phyloP scores from a whole-genome alignment of 2,329 filamentous ascomycete species.

The Aciculosporium take region DNA sequence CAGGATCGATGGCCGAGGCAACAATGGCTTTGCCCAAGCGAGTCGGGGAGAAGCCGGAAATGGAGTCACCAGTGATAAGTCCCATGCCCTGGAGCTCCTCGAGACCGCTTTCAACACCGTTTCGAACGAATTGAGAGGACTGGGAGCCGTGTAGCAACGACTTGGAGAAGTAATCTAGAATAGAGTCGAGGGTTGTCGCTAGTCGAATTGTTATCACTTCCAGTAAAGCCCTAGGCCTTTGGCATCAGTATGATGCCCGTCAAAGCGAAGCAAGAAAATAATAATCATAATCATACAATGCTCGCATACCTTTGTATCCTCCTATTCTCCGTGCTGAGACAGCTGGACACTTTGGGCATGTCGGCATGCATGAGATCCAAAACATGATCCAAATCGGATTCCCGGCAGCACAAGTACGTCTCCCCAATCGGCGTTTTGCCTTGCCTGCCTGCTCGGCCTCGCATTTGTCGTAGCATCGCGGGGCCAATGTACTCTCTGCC shows the following conservation, averaged over 20 bases:
- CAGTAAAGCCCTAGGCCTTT: conserved; percentile 44
- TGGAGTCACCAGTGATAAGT: conserved; percentile 37
- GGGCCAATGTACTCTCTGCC: conserved; percentile 63
- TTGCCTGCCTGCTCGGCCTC: conserved; percentile 62
- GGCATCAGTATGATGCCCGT: not conserved
- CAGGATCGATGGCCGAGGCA: conserved; percentile 56
- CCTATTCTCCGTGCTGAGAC: conserved; percentile 50
- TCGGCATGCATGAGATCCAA: conserved; percentile 59
- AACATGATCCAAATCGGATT: conserved; percentile 53
- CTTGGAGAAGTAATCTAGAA: conserved; percentile 53
- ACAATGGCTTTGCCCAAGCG: conserved; percentile 57
- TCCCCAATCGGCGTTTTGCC: conserved; percentile 67
- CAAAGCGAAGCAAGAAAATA: not conserved
- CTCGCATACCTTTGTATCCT: conserved; percentile 46
- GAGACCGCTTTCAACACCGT: conserved; percentile 44
- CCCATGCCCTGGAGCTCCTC: conserved; percentile 39
- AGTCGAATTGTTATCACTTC: conserved; percentile 57
- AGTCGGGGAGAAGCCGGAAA: conserved; percentile 44
- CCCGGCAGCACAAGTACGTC: conserved; percentile 61
- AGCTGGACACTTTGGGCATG: conserved; percentile 54
- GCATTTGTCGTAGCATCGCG: conserved; percentile 69
- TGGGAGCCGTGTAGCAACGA: conserved; percentile 51
- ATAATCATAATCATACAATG: not conserved
- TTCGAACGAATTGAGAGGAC: conserved; percentile 31
- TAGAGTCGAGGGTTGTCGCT: conserved; percentile 47